Base-by-base conservation (phyloP, 768 basidiomycete genomes). In the Pleurotus giganteus region DNA sequence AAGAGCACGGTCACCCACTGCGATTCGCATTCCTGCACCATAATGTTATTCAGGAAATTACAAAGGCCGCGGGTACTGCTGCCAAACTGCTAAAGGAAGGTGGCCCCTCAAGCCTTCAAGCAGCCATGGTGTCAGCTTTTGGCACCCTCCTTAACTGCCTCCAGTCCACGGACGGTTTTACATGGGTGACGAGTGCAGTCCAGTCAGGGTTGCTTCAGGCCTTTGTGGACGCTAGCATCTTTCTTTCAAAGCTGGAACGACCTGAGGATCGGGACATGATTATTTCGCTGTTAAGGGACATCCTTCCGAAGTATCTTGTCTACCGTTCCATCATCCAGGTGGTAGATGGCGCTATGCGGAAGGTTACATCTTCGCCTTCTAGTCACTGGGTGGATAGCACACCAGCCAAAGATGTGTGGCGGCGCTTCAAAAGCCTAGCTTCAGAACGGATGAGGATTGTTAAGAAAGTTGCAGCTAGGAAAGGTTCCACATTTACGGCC, bases 151-250 rank as follows among this genome's bases (percentile, higher is more conserved):
- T 56, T 11, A 74, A 74, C 60, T 71, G 66, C 47, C 61, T 73
- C 28, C 65, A 72, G 51, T 68, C 71, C 0, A 70, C 69, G 4
- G 71, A 72, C 45, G 72, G 73, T 15, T 71, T 72, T 55, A 69
- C 69, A 1, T 74, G 71, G 71, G 66, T 73, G 4, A 58, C 53
- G 0, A 65, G 71, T 57, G 59, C 69, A 13, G 45, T 74, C 24
- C 58, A 65, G 7, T 65, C 71, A 6, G 73, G 72, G 15, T 56
- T 73, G 8, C 53, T 73, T 11, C 50, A 54, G n/a, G 69, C 72
- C 0, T 66, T 67, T 39, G 61, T 64, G 11, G 66, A 66, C 29
- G 63, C 62, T 29, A 63, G 64, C 49, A 67, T 67, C 8, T 57
- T 63, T 34, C 69, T 69, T 52, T 27, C 47, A 12, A 61, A 56